These are phyloP conservation scores for Phaeophleospora eucalypticola DNA, from an alignment of 2,329 filamentous ascomycete species.

Conservation along the genomic window DNA sequence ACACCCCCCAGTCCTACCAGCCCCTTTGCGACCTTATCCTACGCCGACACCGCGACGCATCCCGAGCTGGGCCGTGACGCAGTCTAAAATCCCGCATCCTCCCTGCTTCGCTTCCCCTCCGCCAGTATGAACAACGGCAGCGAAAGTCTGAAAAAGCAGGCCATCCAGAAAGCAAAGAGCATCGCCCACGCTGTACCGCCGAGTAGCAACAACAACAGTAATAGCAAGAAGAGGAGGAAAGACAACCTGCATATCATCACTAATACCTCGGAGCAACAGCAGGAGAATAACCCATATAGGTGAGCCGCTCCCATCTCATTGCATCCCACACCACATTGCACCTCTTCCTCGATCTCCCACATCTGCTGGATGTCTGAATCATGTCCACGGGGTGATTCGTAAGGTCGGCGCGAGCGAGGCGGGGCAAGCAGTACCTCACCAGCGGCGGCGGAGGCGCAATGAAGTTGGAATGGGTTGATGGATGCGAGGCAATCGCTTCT, in stretches of 20 bases:
- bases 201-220: constrained; percentile 31
- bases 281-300: constrained; percentile 7
- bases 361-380: too few species aligned
- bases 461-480: too few species aligned
- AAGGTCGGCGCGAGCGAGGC: too few species aligned
- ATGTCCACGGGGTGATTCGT: too few species aligned
- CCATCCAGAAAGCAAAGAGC: constrained; percentile 63
- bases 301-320: constrained; percentile 1
- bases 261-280: constrained; percentile 56
- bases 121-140: constrained; percentile 22
- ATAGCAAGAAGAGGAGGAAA: constrained; percentile 70
- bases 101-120: constrained; percentile 7
- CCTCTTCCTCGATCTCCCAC: not conserved
- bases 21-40: too few species aligned
- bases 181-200: constrained; percentile 54
- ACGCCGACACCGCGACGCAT: too few species aligned
- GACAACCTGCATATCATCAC: constrained; percentile 69
- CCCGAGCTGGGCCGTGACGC: not conserved
- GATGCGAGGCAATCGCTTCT: too few species aligned
- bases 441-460: too few species aligned
- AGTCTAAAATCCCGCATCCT: constrained; percentile 3
- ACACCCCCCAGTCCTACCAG: too few species aligned
- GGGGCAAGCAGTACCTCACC: too few species aligned
- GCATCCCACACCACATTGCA: not conserved
- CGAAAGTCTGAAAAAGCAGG: constrained; percentile 45